These are phyloP conservation scores for Hypericum perforatum DNA, from an alignment of 345 rosid genomes.

Conservation along the genomic window DNA sequence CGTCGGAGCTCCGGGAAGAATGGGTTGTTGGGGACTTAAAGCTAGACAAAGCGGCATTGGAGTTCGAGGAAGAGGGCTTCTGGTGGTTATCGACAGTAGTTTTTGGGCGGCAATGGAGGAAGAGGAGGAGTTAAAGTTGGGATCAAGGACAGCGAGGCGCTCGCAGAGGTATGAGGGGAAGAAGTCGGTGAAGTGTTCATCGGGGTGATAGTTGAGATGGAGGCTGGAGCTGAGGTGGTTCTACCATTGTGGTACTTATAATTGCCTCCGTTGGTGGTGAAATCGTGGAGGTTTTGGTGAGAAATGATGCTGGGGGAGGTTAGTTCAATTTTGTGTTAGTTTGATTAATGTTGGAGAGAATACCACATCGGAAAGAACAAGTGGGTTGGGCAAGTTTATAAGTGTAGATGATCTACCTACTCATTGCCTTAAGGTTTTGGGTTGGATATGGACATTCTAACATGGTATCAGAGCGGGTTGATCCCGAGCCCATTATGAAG, in stretches of 20 bases:
- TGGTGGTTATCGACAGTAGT: conserved; percentile 33
- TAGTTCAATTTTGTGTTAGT: too few species aligned
- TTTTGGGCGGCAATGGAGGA: conserved; percentile 43
- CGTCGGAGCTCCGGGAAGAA: conserved; percentile 84
- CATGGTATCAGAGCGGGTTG: too few species aligned
- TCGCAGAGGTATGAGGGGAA: conserved; percentile 97
- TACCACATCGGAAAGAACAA: too few species aligned
- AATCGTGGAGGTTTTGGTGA: too few species aligned
- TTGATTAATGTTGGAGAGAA: too few species aligned
- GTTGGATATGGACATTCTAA: too few species aligned
- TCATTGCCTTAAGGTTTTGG: too few species aligned
- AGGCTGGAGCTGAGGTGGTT: conserved; percentile 49
- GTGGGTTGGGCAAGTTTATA: too few species aligned
- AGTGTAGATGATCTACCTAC: too few species aligned
- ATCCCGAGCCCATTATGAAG: too few species aligned
- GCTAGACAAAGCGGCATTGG: too few species aligned
- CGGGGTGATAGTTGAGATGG: conserved; percentile 69
- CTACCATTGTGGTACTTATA: conserved; percentile 64
- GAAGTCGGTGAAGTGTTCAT: conserved; percentile 79
- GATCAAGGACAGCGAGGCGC: conserved; percentile 77
- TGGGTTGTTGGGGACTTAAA: conserved; percentile 9
- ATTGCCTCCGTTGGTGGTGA: conserved; percentile 32
- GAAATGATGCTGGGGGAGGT: too few species aligned
- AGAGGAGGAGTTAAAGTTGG: conserved; percentile 16
- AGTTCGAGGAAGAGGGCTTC: conserved; percentile 26